phyloP scores from a whole-genome alignment of 108 stramenopile species.

The Ochromonas danica region DNA sequence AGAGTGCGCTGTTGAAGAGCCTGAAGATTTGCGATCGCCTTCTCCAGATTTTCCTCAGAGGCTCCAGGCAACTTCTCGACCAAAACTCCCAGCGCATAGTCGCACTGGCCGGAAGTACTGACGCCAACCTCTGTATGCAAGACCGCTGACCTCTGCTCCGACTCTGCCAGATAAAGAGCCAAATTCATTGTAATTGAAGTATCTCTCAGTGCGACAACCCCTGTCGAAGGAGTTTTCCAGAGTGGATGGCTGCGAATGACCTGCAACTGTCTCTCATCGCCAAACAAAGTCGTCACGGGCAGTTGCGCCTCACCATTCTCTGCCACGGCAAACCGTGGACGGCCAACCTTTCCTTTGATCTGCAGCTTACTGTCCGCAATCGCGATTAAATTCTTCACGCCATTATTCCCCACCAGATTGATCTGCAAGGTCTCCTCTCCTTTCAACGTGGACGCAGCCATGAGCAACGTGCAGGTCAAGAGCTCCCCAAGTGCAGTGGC shows the following conservation, averaged over 20 bases:
- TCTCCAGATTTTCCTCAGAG: not conserved
- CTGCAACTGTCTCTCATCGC: not conserved
- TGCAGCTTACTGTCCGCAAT: not conserved
- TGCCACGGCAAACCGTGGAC: not conserved
- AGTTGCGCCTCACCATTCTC: not conserved
- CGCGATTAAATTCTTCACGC: slow-evolving; percentile 4
- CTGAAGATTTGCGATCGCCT: not conserved
- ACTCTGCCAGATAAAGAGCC: not conserved
- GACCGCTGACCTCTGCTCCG: not conserved
- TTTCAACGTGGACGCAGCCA: not conserved
- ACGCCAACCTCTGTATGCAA: not conserved
- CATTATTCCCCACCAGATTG: slow-evolving; percentile 2
- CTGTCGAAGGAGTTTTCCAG: not conserved
- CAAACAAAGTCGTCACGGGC: not conserved
- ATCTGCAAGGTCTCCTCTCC: slow-evolving; percentile 19
- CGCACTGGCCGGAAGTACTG: not conserved
- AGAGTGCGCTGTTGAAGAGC: not conserved
- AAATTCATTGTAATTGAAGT: not conserved
- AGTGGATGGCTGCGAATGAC: not conserved
- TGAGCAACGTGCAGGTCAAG: not conserved
- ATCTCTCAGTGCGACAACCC: not conserved
- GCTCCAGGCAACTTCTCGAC: slow-evolving; percentile 4
- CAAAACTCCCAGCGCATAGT: not conserved
- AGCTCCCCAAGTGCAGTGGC: not conserved
- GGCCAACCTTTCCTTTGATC: not conserved